Conservation (phyloP, 2,329 filamentous ascomycete species). For the Chrysoporthe austroafricana region DNA sequence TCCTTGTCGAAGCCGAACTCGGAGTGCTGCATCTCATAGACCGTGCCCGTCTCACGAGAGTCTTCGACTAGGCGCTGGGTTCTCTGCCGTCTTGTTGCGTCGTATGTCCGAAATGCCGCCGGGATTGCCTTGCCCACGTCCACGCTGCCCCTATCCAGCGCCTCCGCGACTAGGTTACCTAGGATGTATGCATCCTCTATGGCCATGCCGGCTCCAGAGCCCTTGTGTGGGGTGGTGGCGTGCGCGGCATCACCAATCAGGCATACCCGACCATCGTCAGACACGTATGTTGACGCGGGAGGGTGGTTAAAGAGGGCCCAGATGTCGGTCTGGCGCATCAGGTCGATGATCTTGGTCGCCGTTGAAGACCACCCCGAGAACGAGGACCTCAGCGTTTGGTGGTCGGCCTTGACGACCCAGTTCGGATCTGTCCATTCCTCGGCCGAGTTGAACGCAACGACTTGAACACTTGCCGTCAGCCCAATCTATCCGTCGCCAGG, state of each 20-base stretch:
- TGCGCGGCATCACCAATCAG: conserved; percentile 30
- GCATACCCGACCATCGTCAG: conserved; percentile 29
- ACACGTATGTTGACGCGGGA: conserved; percentile 45
- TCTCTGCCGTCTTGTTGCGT: conserved; percentile 51
- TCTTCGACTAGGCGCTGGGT: conserved; percentile 54
- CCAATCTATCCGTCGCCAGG: background rate
- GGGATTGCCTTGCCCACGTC: conserved; percentile 47
- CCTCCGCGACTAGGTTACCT: conserved; percentile 29
- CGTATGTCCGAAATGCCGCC: conserved; percentile 45
- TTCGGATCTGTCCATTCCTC: conserved; percentile 24
- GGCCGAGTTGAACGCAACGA: conserved; percentile 36
- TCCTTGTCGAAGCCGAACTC: conserved; percentile 22
- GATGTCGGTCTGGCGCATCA: conserved; percentile 36
- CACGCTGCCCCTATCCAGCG: conserved; percentile 14
- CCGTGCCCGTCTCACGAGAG: conserved; percentile 48
- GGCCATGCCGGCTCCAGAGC: conserved; percentile 32
- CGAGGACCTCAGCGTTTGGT: conserved; percentile 31
- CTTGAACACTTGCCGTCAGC: conserved; percentile 53
- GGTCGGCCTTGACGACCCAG: conserved; percentile 27
- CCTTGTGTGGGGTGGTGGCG: conserved; percentile 34
- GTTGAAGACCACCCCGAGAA: conserved; percentile 41
- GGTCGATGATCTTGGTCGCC: conserved; percentile 37
- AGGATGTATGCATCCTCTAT: conserved; percentile 33
- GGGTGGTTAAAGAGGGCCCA: conserved; percentile 54
- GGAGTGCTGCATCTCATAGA: conserved; percentile 44